Evolutionary conservation across 2,329 filamentous ascomycete genomes (phyloP).

Genomic region (Colletotrichum horii): DNA sequence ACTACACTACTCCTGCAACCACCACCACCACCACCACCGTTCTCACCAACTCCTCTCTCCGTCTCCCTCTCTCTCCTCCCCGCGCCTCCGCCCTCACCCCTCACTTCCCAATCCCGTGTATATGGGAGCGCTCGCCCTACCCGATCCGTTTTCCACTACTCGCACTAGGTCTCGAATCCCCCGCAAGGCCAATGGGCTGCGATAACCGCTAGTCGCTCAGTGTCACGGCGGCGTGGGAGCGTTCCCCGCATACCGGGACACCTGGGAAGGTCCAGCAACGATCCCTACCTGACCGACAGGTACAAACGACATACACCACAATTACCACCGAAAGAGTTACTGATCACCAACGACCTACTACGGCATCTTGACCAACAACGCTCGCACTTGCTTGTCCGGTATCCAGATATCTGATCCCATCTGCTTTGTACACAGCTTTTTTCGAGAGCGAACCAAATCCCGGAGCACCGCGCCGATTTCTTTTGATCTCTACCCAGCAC

Average conservation of each 20-base stretch:
- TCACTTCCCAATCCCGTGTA: conserved; percentile 17
- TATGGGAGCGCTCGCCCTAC: conserved; percentile 15
- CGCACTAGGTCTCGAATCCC: conserved; percentile 1
- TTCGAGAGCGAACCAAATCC: not conserved
- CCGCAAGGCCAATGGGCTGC: conserved; percentile 58
- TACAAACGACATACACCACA: not conserved
- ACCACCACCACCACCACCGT: not conserved
- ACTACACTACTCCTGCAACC: not conserved
- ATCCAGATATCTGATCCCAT: conserved; percentile 13
- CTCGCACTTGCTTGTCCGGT: not conserved
- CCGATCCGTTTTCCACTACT: not conserved
- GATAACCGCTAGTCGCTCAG: conserved; percentile 58
- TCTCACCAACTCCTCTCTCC: conserved; percentile 1
- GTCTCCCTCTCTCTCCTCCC: not conserved
- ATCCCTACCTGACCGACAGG: not conserved
- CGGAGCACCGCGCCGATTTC: not conserved
- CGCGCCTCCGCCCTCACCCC: conserved; percentile 24
- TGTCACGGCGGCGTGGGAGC: conserved; percentile 64
- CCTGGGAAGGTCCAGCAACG: conserved; percentile 21
- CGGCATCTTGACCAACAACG: not conserved
- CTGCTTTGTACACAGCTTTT: not conserved
- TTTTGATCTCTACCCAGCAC: not conserved
- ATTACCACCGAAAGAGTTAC: not conserved
- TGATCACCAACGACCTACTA: not conserved
- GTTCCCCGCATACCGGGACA: conserved; percentile 61